phyloP scores from a whole-genome alignment of 768 basidiomycete species.

The Lactifluus piperatus region DNA sequence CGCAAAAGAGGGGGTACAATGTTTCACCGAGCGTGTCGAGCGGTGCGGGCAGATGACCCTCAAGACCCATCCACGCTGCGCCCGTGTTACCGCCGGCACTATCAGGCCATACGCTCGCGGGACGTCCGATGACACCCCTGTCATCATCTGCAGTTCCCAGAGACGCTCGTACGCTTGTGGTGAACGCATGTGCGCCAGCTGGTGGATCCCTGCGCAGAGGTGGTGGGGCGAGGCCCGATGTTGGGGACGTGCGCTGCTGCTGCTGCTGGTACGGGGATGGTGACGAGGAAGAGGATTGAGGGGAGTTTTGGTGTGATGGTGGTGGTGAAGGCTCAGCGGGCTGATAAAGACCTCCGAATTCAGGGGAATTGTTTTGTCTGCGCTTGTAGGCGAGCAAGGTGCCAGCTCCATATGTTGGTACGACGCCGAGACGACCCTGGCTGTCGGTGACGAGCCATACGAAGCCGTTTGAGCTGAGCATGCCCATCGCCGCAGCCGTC shows the following conservation, averaged over 20 bases:
- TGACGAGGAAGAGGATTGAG: too few species aligned
- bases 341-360: conserved; percentile 8
- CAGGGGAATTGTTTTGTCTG: conserved; percentile 1
- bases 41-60: not conserved
- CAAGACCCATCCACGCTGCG: too few species aligned
- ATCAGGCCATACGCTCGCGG: not conserved
- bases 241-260: not conserved
- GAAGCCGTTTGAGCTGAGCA: conserved; percentile 74
- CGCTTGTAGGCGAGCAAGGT: conserved; percentile 59
- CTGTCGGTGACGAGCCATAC: conserved; percentile 81
- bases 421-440: conserved; percentile 51
- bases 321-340: not conserved
- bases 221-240: conserved; percentile 2
- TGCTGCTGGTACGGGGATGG: not conserved
- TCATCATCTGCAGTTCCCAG: not conserved
- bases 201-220: not conserved
- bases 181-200: conserved; percentile 10
- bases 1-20: conserved; percentile 67
- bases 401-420: conserved; percentile 84
- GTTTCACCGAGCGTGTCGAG: conserved; percentile 37
- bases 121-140: not conserved
- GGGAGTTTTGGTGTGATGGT: too few species aligned
- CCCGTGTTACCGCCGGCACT: too few species aligned
- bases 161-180: not conserved
- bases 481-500: conserved; percentile 57